Evolutionary conservation across 2,329 filamentous ascomycete genomes (phyloP).

Genomic region (Colletotrichum brevisporum): DNA sequence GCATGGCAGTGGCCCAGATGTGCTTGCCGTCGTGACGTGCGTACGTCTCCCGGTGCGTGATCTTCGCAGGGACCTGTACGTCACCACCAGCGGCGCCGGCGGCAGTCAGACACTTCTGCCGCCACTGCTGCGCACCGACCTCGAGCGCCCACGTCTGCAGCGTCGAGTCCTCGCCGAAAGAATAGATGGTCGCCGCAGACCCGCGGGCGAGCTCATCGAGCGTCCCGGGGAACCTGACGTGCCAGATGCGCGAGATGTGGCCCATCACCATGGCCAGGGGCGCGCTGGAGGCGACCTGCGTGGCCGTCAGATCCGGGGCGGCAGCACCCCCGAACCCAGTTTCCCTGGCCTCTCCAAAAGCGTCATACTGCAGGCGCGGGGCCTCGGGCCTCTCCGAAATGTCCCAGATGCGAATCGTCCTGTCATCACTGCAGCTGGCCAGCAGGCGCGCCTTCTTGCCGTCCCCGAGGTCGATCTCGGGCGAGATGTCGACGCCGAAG

Average conservation of each 20-base stretch:
- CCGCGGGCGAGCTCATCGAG: conserved; percentile 34
- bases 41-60: conserved; percentile 69
- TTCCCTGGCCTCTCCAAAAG: conserved; percentile 59
- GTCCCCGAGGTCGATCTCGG: conserved; percentile 57
- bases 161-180: conserved; percentile 88
- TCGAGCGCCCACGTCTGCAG: conserved; percentile 78
- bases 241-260: conserved; percentile 92
- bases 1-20: conserved; percentile 81
- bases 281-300: conserved; percentile 49
- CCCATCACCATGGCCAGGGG: conserved; percentile 84
- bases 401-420: conserved; percentile 91
- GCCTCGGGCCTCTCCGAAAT: conserved; percentile 68
- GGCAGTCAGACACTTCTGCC: conserved; percentile 20
- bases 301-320: conserved; percentile 42
- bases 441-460: conserved; percentile 72
- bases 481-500: conserved; percentile 88
- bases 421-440: conserved; percentile 94
- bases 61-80: conserved; percentile 42
- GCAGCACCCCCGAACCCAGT: conserved; percentile 72
- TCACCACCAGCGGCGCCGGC: conserved; percentile 26
- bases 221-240: conserved; percentile 74
- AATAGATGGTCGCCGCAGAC: conserved; percentile 70
- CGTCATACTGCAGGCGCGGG: conserved; percentile 43
- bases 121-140: conserved; percentile 48
- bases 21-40: conserved; percentile 88